These are phyloP conservation scores for Trichoderma oligosporum DNA, from an alignment of 2,329 filamentous ascomycete genomes.

Conservation along the genomic window DNA sequence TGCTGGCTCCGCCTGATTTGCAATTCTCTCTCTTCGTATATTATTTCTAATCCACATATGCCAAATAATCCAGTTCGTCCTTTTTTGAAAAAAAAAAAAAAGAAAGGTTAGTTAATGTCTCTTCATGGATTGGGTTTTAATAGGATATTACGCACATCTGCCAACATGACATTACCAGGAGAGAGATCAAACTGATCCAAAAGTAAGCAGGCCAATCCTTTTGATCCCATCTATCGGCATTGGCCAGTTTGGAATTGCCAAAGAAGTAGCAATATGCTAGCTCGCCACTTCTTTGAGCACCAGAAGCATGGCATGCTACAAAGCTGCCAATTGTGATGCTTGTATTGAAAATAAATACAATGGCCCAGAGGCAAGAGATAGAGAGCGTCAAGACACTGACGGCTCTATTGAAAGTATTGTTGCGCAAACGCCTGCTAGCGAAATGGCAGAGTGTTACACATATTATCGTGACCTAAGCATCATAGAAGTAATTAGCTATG, in stretches of 20 bases:
- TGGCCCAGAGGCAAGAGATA: not conserved
- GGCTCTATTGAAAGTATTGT: not conserved
- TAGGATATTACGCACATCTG: not conserved
- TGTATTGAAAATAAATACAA: not conserved
- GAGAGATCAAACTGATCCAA: not conserved
- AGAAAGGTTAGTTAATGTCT: not conserved
- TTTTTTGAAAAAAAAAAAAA: not conserved
- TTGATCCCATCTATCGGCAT: not conserved
- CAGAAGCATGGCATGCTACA: not conserved
- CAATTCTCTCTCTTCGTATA: not conserved
- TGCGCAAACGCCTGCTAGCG: not conserved
- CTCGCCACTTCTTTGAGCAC: not conserved
- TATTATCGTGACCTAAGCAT: not conserved
- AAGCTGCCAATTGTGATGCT: not conserved
- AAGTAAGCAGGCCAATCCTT: not conserved
- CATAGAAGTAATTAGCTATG: not conserved
- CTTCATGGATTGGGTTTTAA: no score
- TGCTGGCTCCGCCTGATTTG: not conserved
- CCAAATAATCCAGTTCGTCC: not conserved
- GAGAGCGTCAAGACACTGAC: not conserved
- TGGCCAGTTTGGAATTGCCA: not conserved
- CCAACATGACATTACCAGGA: not conserved
- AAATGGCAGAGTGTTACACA: not conserved
- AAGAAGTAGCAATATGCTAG: conserved; percentile 1
- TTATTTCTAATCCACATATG: not conserved